Evolutionary conservation across 2,329 filamentous ascomycete species (phyloP).

Genomic region (Grosmannia huntii): DNA sequence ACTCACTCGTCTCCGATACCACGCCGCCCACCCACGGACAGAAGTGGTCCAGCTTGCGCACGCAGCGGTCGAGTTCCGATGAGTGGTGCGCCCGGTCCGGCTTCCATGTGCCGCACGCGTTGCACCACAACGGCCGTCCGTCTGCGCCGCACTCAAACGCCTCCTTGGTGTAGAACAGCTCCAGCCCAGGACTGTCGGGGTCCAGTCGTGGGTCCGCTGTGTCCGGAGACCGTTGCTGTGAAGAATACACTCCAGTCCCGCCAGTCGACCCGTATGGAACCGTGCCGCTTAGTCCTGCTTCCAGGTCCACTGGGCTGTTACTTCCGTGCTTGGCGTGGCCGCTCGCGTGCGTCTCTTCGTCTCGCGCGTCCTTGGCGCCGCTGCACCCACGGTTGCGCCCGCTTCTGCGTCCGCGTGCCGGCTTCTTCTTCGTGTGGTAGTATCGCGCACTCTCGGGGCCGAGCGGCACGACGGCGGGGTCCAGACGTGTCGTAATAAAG

Average conservation of each 20-base stretch:
- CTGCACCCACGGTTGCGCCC: neutral
- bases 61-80: slow-evolving; percentile 67
- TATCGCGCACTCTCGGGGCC: slow-evolving; percentile 23
- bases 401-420: slow-evolving; percentile 1
- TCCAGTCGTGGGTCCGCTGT: slow-evolving; percentile 27
- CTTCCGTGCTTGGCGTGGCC: neutral
- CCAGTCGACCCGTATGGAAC: slow-evolving; percentile 1
- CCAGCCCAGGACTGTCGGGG: slow-evolving; percentile 55
- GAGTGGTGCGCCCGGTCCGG: slow-evolving; percentile 81
- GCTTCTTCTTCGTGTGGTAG: slow-evolving; percentile 1
- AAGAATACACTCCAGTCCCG: neutral
- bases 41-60: slow-evolving; percentile 87
- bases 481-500: slow-evolving; percentile 50
- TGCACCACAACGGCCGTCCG: slow-evolving; percentile 79
- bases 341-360: neutral
- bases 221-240: slow-evolving; percentile 1
- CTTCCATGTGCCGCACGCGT: slow-evolving; percentile 74
- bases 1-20: slow-evolving; percentile 63
- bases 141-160: slow-evolving; percentile 74
- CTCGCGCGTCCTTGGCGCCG: neutral
- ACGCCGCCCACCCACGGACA: slow-evolving; percentile 96
- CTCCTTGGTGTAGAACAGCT: slow-evolving; percentile 69
- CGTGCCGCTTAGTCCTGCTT: slow-evolving; percentile 8
- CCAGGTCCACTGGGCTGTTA: slow-evolving; percentile 13
- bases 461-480: slow-evolving; percentile 66